A percentile compares a stretch with the other conserved stretches of the same genome.
phyloP scores from a whole-genome alignment of 345 rosid species.

The Draba incana region DNA sequence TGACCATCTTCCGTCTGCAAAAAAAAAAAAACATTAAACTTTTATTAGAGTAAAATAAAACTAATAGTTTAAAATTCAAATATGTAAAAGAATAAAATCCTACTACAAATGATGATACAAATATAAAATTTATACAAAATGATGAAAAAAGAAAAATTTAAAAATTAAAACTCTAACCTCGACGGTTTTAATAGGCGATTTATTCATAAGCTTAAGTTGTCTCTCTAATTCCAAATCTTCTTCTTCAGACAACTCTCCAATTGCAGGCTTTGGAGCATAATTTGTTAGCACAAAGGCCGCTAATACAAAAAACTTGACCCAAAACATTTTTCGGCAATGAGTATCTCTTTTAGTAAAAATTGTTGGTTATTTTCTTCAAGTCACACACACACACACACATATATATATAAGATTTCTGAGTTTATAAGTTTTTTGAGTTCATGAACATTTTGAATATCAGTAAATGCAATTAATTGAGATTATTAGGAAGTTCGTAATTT shows the following conservation, averaged over 20 bases:
- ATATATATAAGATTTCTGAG: too few species aligned
- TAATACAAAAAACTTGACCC: background rate
- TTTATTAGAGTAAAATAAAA: background rate
- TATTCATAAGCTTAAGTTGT: slow-evolving; percentile 36
- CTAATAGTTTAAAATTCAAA: background rate
- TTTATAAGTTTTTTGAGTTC: too few species aligned
- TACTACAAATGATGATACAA: too few species aligned
- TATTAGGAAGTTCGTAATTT: too few species aligned
- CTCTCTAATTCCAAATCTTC: slow-evolving; percentile 45
- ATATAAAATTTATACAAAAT: background rate
- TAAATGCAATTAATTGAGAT: too few species aligned
- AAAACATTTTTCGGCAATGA: background rate
- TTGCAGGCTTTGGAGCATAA: background rate
- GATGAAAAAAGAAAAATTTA: background rate
- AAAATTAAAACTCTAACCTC: slow-evolving; percentile 8
- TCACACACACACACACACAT: background rate
- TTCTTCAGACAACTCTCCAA: slow-evolving; percentile 28
- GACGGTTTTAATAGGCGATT: slow-evolving; percentile 35
- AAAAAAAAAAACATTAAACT: background rate
- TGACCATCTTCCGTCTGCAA: slow-evolving; percentile 35
- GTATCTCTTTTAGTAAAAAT: background rate
- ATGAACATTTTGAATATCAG: too few species aligned
- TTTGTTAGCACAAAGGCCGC: slow-evolving; percentile 4
- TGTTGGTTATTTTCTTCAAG: background rate
- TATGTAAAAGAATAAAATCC: background rate